These are phyloP conservation scores for Insectozyma bohioensis DNA, from an alignment of 1,139 yeast species.

Conservation along the genomic window DNA sequence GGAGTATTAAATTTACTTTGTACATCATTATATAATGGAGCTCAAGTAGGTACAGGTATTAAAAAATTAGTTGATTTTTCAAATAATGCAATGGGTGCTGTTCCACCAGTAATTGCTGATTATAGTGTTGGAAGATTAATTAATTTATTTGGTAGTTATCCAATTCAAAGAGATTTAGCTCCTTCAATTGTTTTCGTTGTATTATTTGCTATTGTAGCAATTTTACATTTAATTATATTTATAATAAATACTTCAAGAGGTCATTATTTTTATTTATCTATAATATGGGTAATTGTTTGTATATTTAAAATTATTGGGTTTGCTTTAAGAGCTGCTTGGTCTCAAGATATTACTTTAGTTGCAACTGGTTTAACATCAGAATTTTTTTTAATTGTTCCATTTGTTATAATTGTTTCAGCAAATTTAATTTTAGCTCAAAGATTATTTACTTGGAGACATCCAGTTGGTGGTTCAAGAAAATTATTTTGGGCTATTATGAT, in stretches of 20 bases:
- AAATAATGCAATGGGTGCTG: slow-evolving; percentile 22
- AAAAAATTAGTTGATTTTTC: slow-evolving; percentile 18
- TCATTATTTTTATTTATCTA: slow-evolving; percentile 33
- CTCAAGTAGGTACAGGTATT: slow-evolving; percentile 26
- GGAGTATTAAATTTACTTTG: slow-evolving; percentile 20
- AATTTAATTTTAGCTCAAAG: slow-evolving; percentile 44
- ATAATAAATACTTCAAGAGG: slow-evolving; percentile 30
- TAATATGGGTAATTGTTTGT: slow-evolving; percentile 32
- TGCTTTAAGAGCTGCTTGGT: slow-evolving; percentile 31
- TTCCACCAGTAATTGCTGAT: slow-evolving; percentile 23
- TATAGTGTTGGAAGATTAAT: slow-evolving; percentile 21
- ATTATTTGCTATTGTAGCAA: slow-evolving; percentile 24
- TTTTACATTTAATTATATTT: slow-evolving; percentile 30
- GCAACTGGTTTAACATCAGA: slow-evolving; percentile 33
- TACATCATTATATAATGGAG: slow-evolving; percentile 16
- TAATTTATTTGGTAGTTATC: slow-evolving; percentile 38
- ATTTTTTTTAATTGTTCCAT: slow-evolving; percentile 34
- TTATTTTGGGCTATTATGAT: slow-evolving; percentile 38
- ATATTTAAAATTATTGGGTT: slow-evolving; percentile 29
- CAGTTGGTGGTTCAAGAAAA: slow-evolving; percentile 42
- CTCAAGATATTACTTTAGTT: slow-evolving; percentile 22
- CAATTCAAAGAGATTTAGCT: slow-evolving; percentile 25
- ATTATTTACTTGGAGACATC: slow-evolving; percentile 48
- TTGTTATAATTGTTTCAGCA: slow-evolving; percentile 32
- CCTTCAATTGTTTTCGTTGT: slow-evolving; percentile 34